phyloP scores from a whole-genome alignment of 495 filamentous ascomycete species.

The Neurospora tetraspora region DNA sequence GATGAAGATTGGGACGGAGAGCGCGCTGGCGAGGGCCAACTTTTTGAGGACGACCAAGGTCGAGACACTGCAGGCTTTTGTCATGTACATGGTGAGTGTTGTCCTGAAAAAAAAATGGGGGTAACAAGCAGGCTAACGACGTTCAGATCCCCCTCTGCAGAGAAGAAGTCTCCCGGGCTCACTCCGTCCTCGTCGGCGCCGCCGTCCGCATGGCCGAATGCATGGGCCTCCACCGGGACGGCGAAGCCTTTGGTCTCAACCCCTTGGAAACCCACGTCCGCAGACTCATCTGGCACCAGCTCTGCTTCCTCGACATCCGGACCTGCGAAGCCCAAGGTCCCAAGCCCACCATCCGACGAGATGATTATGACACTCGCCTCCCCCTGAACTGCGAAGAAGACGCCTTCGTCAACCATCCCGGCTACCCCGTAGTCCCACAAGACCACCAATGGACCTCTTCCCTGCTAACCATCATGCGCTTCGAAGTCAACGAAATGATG shows the following conservation, averaged over 20 bases:
- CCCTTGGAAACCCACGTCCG: conserved; percentile 64
- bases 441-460: conserved; percentile 53
- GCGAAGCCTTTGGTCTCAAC: conserved; percentile 49
- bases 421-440: conserved; percentile 28
- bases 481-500: conserved; percentile 65
- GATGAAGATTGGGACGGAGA: conserved; percentile 54
- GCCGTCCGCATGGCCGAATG: conserved; percentile 65
- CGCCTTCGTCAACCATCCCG: conserved; percentile 34
- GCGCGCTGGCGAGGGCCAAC: conserved; percentile 52
- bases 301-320: conserved; percentile 66
- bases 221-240: conserved; percentile 67
- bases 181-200: conserved; percentile 58
- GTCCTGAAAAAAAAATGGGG: background rate
- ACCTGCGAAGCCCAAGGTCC: conserved; percentile 70
- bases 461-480: conserved; percentile 54
- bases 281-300: conserved; percentile 65
- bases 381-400: conserved; percentile 58
- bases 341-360: conserved; percentile 50
- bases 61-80: conserved; percentile 63
- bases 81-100: conserved; percentile 55
- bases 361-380: conserved; percentile 61
- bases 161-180: conserved; percentile 56
- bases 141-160: conserved; percentile 57
- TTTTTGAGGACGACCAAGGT: conserved; percentile 60
- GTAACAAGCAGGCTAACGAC: conserved; percentile 4